phyloP scores from a whole-genome alignment of 2,329 filamentous ascomycete genomes.

The Trichophyton verrucosum region DNA sequence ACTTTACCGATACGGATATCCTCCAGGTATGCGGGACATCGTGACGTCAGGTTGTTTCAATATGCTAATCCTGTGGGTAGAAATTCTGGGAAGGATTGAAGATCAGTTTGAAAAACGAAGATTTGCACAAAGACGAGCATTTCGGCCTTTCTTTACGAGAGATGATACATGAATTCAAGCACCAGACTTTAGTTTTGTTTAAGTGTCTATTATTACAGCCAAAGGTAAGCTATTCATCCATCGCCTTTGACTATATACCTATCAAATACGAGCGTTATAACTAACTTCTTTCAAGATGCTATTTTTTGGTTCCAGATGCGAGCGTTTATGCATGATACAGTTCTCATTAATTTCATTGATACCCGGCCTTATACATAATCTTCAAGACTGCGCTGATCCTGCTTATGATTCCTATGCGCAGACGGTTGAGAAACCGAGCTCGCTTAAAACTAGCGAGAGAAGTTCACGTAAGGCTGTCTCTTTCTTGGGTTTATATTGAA shows the following conservation, averaged over 20 bases:
- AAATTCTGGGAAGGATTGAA: conserved; percentile 81
- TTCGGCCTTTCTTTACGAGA: conserved; percentile 70
- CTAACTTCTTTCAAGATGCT: conserved; percentile 56
- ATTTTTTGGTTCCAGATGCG: conserved; percentile 94
- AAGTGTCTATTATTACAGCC: conserved; percentile 90
- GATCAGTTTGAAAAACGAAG: conserved; percentile 46
- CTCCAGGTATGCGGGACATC: conserved; percentile 42
- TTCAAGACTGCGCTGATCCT: conserved; percentile 95
- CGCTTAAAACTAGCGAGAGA: conserved; percentile 81
- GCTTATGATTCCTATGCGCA: conserved; percentile 74
- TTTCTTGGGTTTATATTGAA: background rate
- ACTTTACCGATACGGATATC: conserved; percentile 87
- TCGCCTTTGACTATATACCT: background rate
- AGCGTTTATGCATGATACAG: conserved; percentile 94
- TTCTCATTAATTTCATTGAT: conserved; percentile 93
- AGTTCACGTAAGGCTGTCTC: conserved; percentile 47
- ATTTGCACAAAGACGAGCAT: conserved; percentile 71
- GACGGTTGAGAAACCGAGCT: conserved; percentile 62
- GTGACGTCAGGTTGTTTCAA: background rate
- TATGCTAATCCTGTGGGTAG: conserved; percentile 30
- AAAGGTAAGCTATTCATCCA: conserved; percentile 49
- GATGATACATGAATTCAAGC: conserved; percentile 85
- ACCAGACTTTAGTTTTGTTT: conserved; percentile 84
- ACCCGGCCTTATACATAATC: conserved; percentile 74
- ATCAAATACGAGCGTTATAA: background rate